A percentile compares a stretch with the other conserved stretches of the same genome.
phyloP scores from a whole-genome alignment of 2,329 filamentous ascomycete genomes.

The Aspergillus tamarii region DNA sequence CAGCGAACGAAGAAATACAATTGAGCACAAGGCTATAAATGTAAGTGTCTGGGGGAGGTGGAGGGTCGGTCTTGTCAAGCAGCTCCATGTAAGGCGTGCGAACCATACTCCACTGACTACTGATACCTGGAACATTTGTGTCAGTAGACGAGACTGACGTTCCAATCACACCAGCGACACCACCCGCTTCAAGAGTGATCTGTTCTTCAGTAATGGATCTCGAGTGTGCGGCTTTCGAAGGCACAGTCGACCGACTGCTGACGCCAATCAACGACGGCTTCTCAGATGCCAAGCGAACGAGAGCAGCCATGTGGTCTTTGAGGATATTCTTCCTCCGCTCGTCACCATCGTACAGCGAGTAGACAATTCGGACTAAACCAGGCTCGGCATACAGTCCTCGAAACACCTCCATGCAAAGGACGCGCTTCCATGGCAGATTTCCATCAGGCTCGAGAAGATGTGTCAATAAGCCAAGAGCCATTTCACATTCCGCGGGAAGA shows the following conservation, averaged over 20 bases:
- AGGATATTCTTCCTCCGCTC: slow-evolving; percentile 75
- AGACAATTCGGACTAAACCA: slow-evolving; percentile 76
- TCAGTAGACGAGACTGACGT: slow-evolving; percentile 69
- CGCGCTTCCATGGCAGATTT: slow-evolving; percentile 79
- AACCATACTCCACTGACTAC: slow-evolving; percentile 86
- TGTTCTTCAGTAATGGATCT: slow-evolving; percentile 71
- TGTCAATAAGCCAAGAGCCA: slow-evolving; percentile 78
- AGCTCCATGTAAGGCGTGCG: slow-evolving; percentile 90
- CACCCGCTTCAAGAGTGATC: slow-evolving; percentile 85
- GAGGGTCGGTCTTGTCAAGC: slow-evolving; percentile 86
- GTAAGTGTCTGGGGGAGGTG: slow-evolving; percentile 85
- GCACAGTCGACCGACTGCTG: slow-evolving; percentile 83
- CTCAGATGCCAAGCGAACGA: slow-evolving; percentile 91
- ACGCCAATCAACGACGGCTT: slow-evolving; percentile 87
- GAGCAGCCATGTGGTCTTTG: slow-evolving; percentile 79
- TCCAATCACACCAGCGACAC: slow-evolving; percentile 84
- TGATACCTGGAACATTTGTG: slow-evolving; percentile 73
- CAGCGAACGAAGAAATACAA: slow-evolving; percentile 87
- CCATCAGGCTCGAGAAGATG: slow-evolving; percentile 85
- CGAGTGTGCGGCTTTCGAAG: slow-evolving; percentile 62
- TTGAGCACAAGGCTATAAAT: slow-evolving; percentile 86
- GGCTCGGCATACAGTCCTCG: slow-evolving; percentile 83
- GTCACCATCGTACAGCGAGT: slow-evolving; percentile 74
- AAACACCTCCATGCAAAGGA: slow-evolving; percentile 89
- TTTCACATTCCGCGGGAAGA: slow-evolving; percentile 77